Evolutionary conservation across 768 basidiomycete species (phyloP), one percentile per base, ranked within the genome.

Genomic region (Trametes villosa): DNA sequence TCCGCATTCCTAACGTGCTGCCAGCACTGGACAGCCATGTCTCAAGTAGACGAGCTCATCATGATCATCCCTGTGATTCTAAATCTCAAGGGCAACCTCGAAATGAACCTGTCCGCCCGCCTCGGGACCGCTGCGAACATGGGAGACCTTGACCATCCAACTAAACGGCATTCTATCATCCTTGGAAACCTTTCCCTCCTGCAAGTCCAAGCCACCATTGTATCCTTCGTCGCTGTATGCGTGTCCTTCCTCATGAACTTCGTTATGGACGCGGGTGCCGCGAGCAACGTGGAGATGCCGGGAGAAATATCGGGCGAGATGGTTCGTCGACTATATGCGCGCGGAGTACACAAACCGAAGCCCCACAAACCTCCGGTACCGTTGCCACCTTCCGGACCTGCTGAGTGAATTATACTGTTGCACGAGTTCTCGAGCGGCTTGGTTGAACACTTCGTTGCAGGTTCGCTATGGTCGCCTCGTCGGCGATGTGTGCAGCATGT

Each of bases 61-160:
- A 94, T 98, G 81, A 92, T 98, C 53, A 88, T 98, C 4, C 96
- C 96, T 12, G 94, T 96, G 62, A 79, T 98, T 20, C 83, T 94
- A 64, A 98, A 98, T 67, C 84, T 99, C 57, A 98, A 97, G 69
- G 97, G 96, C n/a, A 94, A 99, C 70, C 83, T 98, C 36, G 97
- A 98, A 75, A 98, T 98, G 96, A 98, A 97, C 65, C 86, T 99
- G 8, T 96, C 95, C 4, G 94, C 97, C 0, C 85, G 96, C 15
- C 81, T 99, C n/a, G 90, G 92, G 1, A 99, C 97, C 0, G 90
- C 95, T 1, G 91, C 96, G 6, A 97, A 98, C 66, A 88, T 96
- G 51, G 96, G 96, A 44, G 86, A 94, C 62, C 86, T 99, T 5
- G 94, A 98, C 71, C 83, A 87, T 33, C 85, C 86, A 0, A 66